Base-by-base conservation (phyloP, 1,284 basidiomycete species). In the Moniliophthora roreri region DNA sequence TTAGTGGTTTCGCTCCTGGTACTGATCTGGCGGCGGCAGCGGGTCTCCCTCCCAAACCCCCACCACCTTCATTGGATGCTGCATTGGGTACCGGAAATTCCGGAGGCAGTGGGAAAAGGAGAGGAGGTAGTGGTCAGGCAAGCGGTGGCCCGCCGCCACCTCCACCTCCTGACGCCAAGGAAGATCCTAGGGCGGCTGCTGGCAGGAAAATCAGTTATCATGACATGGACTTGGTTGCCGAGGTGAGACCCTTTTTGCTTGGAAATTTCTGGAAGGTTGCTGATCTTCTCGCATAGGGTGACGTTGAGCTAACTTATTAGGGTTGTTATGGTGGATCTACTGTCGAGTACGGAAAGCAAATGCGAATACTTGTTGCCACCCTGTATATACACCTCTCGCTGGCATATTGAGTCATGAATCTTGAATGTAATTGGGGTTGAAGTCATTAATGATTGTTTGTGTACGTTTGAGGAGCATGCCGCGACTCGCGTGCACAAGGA, bases 171-270 rank as follows among this genome's bases (percentile, higher is more conserved):
- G 87, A 92, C 70, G 90, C 87, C 32, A 91, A 90, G 69, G 90
- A 92, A 67, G 89, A 92, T 67, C 89, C 89, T n/a, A 72, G 89
- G 51, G 89, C 89, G n/a, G 83, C 85, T 37, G 86, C 86, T 35
- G 89, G 90, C 23, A 84, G 82, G 73, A 82, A 89, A 69, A 81
- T 92, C 54, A 91, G 89, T 70, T 92, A 92, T 64, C 87, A 92
- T 65, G 90, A 92, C 68, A 91, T 92, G 87, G 89, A 92, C 71
- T 72, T 88, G 64, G 90, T 92, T 58, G 89, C 89, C 32, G 89
- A 92, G 70, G 77, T 78, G 52, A 56, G 75, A 71, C 16, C 47
- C 16, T 28, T 47, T 54, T 32, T 37, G 38, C 51, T 39, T 52
- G 47, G 51, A 54, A 46, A 42, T 50, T 50, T 36, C 32, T 42